Evolutionary conservation across 257 asterid species (phyloP).

Genomic region (Plantago major): DNA sequence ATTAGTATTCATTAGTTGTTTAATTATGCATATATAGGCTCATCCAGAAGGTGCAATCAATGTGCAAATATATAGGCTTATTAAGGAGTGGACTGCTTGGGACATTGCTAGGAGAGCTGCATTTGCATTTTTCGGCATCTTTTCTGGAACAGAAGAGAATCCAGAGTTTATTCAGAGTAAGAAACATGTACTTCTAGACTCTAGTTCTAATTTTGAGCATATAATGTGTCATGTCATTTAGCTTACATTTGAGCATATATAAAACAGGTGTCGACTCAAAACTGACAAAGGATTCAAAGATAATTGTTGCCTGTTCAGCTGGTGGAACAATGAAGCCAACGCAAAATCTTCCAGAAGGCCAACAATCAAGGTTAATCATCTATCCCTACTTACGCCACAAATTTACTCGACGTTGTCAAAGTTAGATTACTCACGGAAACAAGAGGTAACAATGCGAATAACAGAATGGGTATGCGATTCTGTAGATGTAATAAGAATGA

Average conservation of each 20-base stretch:
- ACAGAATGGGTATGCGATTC: neutral
- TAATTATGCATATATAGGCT: slow-evolving; percentile 36
- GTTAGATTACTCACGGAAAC: too few relatives aligned
- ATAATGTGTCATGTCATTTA: neutral
- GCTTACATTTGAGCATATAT: neutral
- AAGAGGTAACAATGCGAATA: too few relatives aligned
- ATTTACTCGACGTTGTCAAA: neutral
- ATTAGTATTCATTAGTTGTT: neutral
- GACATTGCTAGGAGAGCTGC: slow-evolving; percentile 94
- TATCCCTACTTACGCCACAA: neutral
- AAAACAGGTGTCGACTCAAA: slow-evolving; percentile 78
- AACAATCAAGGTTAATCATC: slow-evolving; percentile 63
- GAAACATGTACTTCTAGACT: neutral
- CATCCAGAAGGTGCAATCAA: slow-evolving; percentile 92
- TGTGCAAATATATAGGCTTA: slow-evolving; percentile 91
- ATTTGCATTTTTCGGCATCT: slow-evolving; percentile 89
- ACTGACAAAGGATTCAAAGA: slow-evolving; percentile 62
- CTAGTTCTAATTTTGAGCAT: neutral
- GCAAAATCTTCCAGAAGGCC: slow-evolving; percentile 87
- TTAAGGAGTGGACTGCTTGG: slow-evolving; percentile 99
- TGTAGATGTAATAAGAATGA: neutral
- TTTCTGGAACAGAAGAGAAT: slow-evolving; percentile 92
- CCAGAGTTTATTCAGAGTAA: slow-evolving; percentile 75
- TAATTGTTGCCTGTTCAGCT: slow-evolving; percentile 85
- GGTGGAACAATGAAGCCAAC: slow-evolving; percentile 86